Base-by-base conservation (phyloP, 2,329 filamentous ascomycete species). In the Colletotrichum theobromicola region DNA sequence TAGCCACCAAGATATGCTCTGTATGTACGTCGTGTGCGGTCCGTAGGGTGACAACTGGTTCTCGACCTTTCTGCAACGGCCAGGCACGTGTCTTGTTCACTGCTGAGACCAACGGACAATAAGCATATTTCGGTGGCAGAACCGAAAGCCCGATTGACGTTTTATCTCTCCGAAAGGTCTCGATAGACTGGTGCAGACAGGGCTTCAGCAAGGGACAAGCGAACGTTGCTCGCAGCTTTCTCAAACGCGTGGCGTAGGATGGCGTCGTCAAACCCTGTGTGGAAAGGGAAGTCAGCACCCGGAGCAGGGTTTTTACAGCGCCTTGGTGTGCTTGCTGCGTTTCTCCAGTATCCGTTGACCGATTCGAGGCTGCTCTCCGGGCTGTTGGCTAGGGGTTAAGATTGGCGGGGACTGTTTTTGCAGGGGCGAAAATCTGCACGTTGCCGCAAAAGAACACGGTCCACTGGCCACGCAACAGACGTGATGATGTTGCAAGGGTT, bases 121-220 rank as follows among this genome's bases (percentile, higher is more conserved):
- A 69, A 72, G 70, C 73, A 74, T 73, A 75, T 74, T 37, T 73
- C 50, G 64, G 63, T 69, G 64, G 30, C 34, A 64, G 70, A 65
- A 69, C 73, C 70, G 64, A 65, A 68, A 32, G 24, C 42, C 70
- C 53, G 65, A 73, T 69, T 62, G 71, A 53, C 60, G 70, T 75
- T 67, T 74, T 69, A 74, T 75, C 70, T 74, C 65, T 75, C 84
- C 84, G 84, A 84, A 79, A 83, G 81, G 80, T 81, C 82, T 82
- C 81, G 79, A 74, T 76, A 75, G 75, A 81, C 72, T 64, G 72
- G 35, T 12, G 32, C 61, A 67, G 57, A 57, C 62, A 63, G 57
- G 67, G 72, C 61, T 37, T 57, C 61, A 58, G 28, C 57, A 55
- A 64, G 46, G 60, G 70, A 53, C 24, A 61, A 60, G 61, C 55